Evolutionary conservation across 371 early-diverging fungal genomes (phyloP).

Genomic region (Rhizomucor pusillus): DNA sequence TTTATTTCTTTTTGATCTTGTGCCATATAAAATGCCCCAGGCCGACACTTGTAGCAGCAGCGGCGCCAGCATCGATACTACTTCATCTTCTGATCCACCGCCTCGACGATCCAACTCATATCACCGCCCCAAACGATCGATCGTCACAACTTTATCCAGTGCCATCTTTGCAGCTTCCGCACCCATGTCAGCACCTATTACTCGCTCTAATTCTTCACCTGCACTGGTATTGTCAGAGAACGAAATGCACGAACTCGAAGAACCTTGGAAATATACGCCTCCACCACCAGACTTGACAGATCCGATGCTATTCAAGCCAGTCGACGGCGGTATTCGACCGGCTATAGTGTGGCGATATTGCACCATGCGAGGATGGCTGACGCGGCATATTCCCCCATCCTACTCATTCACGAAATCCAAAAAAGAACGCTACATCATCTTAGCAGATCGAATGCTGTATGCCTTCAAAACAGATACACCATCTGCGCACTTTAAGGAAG

Average conservation of each 20-base stretch:
- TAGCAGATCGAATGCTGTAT: conserved; percentile 33
- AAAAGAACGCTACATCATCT: conserved; percentile 28
- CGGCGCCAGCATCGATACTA: too few species aligned
- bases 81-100: not conserved
- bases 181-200: not conserved
- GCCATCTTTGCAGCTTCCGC: not conserved
- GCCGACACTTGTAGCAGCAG: not conserved
- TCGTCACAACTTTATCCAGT: not conserved
- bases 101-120: conserved; percentile 7
- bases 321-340: not conserved
- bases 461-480: conserved; percentile 30
- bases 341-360: conserved; percentile 15
- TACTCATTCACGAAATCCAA: conserved; percentile 29
- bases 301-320: not conserved
- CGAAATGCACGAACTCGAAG: too few species aligned
- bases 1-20: too few species aligned
- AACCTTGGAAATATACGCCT: not conserved
- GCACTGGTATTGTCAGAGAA: not conserved
- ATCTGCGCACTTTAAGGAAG: conserved; percentile 17
- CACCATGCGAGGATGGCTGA: conserved; percentile 27
- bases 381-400: conserved; percentile 25
- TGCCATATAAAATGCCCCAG: not conserved
- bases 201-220: not conserved
- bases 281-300: not conserved
- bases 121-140: not conserved